Conservation (phyloP, 2,329 filamentous ascomycete genomes). For the Scedosporium boydii region DNA sequence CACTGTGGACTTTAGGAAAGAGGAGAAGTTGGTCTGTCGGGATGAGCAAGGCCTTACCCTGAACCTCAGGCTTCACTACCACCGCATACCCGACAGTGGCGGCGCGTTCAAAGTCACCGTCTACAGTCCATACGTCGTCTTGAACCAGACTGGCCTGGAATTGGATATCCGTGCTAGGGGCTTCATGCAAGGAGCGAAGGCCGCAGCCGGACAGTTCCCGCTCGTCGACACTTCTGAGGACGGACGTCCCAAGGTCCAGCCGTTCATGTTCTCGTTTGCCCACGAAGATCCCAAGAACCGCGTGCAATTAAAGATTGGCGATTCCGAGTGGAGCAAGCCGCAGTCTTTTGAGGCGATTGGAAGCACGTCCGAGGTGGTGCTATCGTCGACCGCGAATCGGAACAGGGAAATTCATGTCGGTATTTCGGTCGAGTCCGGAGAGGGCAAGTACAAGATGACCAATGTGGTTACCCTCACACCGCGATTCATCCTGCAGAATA, state of each 20-base stretch:
- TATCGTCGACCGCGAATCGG: slow-evolving; percentile 57
- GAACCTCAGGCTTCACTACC: slow-evolving; percentile 83
- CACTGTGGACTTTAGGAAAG: slow-evolving; percentile 79
- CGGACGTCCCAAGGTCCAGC: slow-evolving; percentile 63
- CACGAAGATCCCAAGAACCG: slow-evolving; percentile 87
- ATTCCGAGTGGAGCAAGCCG: slow-evolving; percentile 92
- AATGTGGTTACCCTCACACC: slow-evolving; percentile 92
- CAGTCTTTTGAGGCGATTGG: slow-evolving; percentile 98
- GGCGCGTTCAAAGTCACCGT: slow-evolving; percentile 94
- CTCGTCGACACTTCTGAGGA: slow-evolving; percentile 34
- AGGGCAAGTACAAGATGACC: slow-evolving; percentile 96
- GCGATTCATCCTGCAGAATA: slow-evolving; percentile 89
- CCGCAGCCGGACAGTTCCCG: slow-evolving; percentile 72
- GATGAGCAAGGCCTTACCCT: slow-evolving; percentile 74
- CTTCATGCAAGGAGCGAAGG: slow-evolving; percentile 72
- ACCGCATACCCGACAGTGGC: slow-evolving; percentile 78
- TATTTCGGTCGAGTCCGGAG: slow-evolving; percentile 78
- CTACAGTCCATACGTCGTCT: slow-evolving; percentile 86
- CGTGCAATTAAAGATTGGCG: slow-evolving; percentile 75
- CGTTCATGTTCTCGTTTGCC: slow-evolving; percentile 93
- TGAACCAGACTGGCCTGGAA: slow-evolving; percentile 91
- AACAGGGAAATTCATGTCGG: slow-evolving; percentile 83
- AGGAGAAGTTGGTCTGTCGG: slow-evolving; percentile 69
- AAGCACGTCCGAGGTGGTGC: slow-evolving; percentile 77
- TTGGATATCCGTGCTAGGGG: slow-evolving; percentile 83